Evolutionary conservation across 352 stramenopile genomes (phyloP).

Genomic region (Phytophthora fragariae): DNA sequence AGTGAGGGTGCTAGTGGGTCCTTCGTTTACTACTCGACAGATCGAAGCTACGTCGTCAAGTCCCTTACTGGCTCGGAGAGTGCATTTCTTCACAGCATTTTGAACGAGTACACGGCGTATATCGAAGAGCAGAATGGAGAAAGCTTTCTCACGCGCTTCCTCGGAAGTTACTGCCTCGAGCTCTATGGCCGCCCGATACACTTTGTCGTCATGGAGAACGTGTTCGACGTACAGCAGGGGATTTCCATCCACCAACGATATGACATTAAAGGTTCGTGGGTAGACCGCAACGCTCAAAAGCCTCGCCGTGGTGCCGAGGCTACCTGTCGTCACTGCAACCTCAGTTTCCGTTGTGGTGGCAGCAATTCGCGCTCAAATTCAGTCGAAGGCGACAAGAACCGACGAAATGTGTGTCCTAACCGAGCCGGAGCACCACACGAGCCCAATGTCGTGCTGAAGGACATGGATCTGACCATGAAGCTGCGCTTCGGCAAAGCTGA

Average conservation of each 20-base stretch:
- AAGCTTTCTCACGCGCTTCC: conserved; percentile 84
- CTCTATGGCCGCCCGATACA: conserved; percentile 76
- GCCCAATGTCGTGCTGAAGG: conserved; percentile 80
- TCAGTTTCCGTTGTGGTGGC: conserved; percentile 64
- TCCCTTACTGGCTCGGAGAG: conserved; percentile 69
- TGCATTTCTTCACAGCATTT: conserved; percentile 68
- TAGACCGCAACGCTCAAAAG: conserved; percentile 80
- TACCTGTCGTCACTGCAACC: conserved; percentile 77
- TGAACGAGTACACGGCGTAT: conserved; percentile 72
- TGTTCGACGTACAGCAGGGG: conserved; percentile 84
- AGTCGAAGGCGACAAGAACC: conserved; percentile 13
- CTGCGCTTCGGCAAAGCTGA: conserved; percentile 60
- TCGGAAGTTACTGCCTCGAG: conserved; percentile 83
- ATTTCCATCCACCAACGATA: conserved; percentile 85
- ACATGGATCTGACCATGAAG: conserved; percentile 86
- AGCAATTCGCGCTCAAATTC: conserved; percentile 4
- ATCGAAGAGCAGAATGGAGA: conserved; percentile 53
- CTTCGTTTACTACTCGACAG: conserved; percentile 87
- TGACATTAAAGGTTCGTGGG: conserved; percentile 90
- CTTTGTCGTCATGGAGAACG: conserved; percentile 92
- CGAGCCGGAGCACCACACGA: conserved; percentile 62
- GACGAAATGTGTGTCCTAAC: conserved; percentile 69
- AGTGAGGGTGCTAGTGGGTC: conserved; percentile 80
- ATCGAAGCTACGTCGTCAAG: conserved; percentile 87
- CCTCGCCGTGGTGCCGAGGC: conserved; percentile 59